Percentiles rank a stretch among this genome's conserved stretches.
Conservation (phyloP, 108 stramenopile genomes). For the Nitzschia sp. region DNA sequence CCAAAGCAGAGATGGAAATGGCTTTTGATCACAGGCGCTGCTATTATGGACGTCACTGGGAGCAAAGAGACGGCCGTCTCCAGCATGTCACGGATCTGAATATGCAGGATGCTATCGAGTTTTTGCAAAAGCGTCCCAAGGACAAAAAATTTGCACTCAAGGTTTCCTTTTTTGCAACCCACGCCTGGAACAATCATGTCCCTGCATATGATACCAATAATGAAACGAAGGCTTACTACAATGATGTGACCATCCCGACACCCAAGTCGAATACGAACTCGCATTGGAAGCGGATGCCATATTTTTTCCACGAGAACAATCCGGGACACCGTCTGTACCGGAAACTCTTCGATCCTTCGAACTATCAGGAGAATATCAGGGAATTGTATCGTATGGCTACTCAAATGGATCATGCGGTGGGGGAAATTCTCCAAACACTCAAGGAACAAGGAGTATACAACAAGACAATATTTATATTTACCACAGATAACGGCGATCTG, state of each 20-base stretch:
- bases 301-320: constrained; percentile 38
- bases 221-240: constrained; percentile 50
- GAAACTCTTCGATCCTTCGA: constrained; percentile 55
- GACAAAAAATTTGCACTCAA: constrained; percentile 67
- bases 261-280: constrained; percentile 41
- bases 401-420: constrained; percentile 69
- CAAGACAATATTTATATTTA: constrained; percentile 77
- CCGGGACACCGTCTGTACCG: constrained; percentile 65
- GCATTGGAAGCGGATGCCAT: constrained; percentile 34
- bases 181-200: constrained; percentile 17
- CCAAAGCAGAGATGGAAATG: not conserved
- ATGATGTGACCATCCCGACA: constrained; percentile 52
- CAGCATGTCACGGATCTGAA: constrained; percentile 64
- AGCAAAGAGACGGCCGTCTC: not conserved
- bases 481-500: constrained; percentile 83
- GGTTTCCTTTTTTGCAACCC: constrained; percentile 79
- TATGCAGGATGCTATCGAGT: constrained; percentile 58
- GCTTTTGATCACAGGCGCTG: constrained; percentile 24
- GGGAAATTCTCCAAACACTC: constrained; percentile 57
- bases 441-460: constrained; percentile 47
- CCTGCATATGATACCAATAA: constrained; percentile 41
- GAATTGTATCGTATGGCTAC: constrained; percentile 77
- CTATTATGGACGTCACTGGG: constrained; percentile 50
- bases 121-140: constrained; percentile 34
- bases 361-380: constrained; percentile 51